A percentile compares a stretch with the other conserved stretches of the same genome.
phyloP scores from a whole-genome alignment of 192 early-diverging fungal species.

The Linnemannia schmuckeri region DNA sequence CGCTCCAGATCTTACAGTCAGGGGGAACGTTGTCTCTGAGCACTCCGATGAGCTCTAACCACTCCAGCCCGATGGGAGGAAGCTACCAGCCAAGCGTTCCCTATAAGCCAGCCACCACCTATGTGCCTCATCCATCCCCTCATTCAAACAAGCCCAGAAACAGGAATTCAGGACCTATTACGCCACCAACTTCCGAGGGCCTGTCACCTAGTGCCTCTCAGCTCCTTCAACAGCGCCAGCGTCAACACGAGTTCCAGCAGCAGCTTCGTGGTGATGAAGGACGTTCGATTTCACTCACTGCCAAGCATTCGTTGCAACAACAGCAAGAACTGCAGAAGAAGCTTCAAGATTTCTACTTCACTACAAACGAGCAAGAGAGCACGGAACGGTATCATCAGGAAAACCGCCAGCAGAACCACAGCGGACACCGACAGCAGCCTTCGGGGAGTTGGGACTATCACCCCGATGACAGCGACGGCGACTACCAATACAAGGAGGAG shows the following conservation, averaged over 20 bases:
- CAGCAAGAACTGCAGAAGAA: conserved; percentile 21
- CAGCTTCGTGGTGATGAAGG: conserved; percentile 5
- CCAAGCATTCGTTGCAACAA: not conserved
- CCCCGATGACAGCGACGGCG: not conserved
- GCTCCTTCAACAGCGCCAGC: conserved; percentile 1
- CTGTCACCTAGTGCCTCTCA: not conserved
- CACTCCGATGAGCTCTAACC: not conserved
- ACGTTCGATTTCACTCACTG: not conserved
- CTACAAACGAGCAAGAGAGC: conserved; percentile 30
- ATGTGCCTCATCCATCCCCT: conserved; percentile 36
- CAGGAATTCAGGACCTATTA: conserved; percentile 13
- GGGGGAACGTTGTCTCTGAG: not conserved
- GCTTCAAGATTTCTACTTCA: conserved; percentile 34
- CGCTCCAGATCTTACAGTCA: not conserved
- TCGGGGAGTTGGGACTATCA: conserved; percentile 5
- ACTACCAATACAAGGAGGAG: conserved; percentile 3
- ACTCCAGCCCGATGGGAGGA: not conserved
- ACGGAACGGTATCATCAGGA: conserved; percentile 9
- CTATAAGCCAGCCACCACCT: conserved; percentile 38
- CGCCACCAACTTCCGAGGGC: conserved; percentile 1
- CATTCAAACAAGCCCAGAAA: conserved; percentile 28
- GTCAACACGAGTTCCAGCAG: conserved; percentile 11
- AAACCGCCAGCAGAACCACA: conserved; percentile 12
- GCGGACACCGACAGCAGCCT: not conserved
- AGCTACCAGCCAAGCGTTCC: conserved; percentile 16